phyloP scores from a whole-genome alignment of 1,139 yeast species.

The Eremothecium sinecaudum region DNA sequence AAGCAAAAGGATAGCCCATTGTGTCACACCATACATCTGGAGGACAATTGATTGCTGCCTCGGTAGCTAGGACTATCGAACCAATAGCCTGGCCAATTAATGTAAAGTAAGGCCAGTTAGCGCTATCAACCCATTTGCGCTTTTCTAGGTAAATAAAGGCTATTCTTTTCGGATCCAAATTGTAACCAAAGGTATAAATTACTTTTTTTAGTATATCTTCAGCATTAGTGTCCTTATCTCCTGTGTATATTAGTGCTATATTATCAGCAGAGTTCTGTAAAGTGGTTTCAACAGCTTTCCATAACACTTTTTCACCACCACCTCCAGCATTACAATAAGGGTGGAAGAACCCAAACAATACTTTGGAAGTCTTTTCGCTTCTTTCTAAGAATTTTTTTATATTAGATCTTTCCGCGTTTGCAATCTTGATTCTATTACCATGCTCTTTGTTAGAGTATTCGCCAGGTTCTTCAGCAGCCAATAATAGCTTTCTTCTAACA shows the following conservation, averaged over 20 bases:
- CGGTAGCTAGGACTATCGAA: constrained; percentile 54
- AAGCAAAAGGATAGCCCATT: constrained; percentile 84
- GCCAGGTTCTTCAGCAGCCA: constrained; percentile 41
- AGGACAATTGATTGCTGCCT: constrained; percentile 57
- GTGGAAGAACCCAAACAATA: constrained; percentile 80
- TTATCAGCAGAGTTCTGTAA: constrained; percentile 42
- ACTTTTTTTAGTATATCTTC: constrained; percentile 51
- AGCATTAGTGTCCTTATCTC: constrained; percentile 46
- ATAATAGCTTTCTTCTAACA: constrained; percentile 45
- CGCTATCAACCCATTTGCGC: constrained; percentile 57
- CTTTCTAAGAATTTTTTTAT: constrained; percentile 18
- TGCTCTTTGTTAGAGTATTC: constrained; percentile 15
- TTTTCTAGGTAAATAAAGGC: constrained; percentile 63
- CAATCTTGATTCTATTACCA: constrained; percentile 11
- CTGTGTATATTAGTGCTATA: constrained; percentile 71
- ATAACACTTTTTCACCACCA: constrained; percentile 93
- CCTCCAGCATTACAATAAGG: constrained; percentile 96
- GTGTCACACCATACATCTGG: constrained; percentile 96
- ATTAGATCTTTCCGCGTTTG: constrained; percentile 15
- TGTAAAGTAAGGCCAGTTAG: constrained; percentile 71
- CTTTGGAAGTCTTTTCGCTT: constrained; percentile 33
- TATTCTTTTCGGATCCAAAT: constrained; percentile 45
- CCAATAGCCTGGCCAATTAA: constrained; percentile 84
- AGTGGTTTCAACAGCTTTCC: constrained; percentile 85
- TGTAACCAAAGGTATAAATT: constrained; percentile 53